A percentile compares a stretch with the other conserved stretches of the same genome.
Conservation (phyloP, 208 protist genomes). For the Leishmania mexicana region DNA sequence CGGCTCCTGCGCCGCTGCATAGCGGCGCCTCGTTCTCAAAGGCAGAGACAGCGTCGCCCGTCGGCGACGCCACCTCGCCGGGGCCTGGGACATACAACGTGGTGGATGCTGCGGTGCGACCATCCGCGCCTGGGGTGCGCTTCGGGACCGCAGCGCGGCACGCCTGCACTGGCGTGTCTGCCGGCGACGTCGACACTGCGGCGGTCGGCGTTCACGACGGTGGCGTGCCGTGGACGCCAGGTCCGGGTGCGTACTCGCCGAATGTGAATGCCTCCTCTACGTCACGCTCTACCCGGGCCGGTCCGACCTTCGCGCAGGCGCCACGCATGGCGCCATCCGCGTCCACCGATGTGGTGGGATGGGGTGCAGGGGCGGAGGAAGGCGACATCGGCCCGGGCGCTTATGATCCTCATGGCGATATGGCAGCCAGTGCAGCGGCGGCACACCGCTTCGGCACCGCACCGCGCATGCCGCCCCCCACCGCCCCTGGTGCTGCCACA, state of each 20-base stretch:
- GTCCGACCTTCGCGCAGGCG: conserved; percentile 34
- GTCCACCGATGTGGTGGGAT: neutral
- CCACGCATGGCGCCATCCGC: conserved; percentile 2
- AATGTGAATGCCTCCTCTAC: conserved; percentile 18
- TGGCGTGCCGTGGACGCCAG: conserved; percentile 18
- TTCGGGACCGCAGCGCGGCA: conserved; percentile 28
- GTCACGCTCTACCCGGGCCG: conserved; percentile 7
- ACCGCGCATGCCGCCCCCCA: conserved; percentile 17
- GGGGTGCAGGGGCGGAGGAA: neutral
- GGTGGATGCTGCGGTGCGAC: neutral
- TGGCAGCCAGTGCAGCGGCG: neutral
- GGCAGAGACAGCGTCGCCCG: neutral
- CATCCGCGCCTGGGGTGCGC: conserved; percentile 9
- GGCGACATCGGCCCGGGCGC: conserved; percentile 48
- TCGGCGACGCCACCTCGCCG: neutral
- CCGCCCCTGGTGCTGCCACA: neutral
- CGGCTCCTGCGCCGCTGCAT: conserved; percentile 17
- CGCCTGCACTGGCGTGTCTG: neutral
- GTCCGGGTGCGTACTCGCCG: conserved; percentile 55
- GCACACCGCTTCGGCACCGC: conserved; percentile 30
- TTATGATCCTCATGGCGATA: conserved; percentile 28
- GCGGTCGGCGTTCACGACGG: neutral
- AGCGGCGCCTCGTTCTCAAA: conserved; percentile 16
- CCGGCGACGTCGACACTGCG: neutral
- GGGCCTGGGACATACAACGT: conserved; percentile 33